Percentiles rank a stretch among this genome's conserved stretches.
Evolutionary conservation across 331 rosid genomes (phyloP).

Genomic region (Erythrophleum ivorense): DNA sequence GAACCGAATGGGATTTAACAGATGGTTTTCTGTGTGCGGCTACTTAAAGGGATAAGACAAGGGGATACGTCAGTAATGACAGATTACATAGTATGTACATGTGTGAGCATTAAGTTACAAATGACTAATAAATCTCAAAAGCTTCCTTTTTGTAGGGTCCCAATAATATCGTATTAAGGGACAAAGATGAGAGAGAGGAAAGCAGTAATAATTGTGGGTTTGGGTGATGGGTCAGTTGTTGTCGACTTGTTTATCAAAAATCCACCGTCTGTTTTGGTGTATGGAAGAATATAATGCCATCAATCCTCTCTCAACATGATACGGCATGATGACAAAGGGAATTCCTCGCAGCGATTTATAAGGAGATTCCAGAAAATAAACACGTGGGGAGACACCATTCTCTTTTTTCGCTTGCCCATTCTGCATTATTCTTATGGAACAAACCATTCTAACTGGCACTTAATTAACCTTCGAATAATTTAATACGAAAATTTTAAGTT

Average conservation of each 20-base stretch:
- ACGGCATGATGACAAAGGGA: not conserved
- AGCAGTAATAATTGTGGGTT: not conserved
- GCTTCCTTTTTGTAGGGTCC: not conserved
- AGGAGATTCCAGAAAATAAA: slow-evolving; percentile 32
- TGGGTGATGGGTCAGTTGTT: slow-evolving; percentile 2
- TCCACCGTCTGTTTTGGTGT: not conserved
- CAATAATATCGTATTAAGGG: not conserved
- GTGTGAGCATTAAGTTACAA: not conserved
- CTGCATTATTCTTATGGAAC: slow-evolving; percentile 6
- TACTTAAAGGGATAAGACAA: slow-evolving; percentile 2
- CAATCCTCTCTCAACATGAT: not conserved
- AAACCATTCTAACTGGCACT: not conserved
- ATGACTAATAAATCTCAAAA: slow-evolving; percentile 2
- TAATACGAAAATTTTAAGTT: too few species aligned
- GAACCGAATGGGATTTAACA: slow-evolving; percentile 12
- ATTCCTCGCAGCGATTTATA: not conserved
- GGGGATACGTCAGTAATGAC: slow-evolving; percentile 8
- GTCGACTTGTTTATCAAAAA: slow-evolving; percentile 37
- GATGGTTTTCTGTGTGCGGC: slow-evolving; percentile 33
- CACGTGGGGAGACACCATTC: slow-evolving; percentile 19
- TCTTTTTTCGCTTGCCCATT: not conserved
- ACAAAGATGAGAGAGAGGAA: not conserved
- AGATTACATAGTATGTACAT: not conserved
- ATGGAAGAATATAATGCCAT: not conserved
- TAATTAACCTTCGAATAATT: not conserved